Evolutionary conservation across 768 basidiomycete species (phyloP).

Genomic region (Pleurotus eryngii): DNA sequence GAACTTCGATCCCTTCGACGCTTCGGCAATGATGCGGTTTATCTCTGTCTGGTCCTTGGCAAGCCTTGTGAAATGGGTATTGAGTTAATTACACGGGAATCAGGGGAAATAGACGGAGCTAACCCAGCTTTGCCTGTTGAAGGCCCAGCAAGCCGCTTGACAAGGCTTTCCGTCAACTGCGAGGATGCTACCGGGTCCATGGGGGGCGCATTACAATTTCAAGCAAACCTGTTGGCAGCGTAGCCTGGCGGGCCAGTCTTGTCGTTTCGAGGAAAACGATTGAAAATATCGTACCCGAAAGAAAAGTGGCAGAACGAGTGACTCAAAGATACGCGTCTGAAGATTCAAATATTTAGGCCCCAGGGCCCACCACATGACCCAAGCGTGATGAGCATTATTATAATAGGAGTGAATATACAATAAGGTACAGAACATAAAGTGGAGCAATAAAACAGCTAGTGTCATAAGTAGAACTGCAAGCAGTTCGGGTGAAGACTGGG

Average conservation of each 20-base stretch:
- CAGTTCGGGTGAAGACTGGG: not conserved
- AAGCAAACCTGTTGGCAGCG: too few relatives aligned
- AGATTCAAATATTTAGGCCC: too few relatives aligned
- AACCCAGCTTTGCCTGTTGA: constrained; percentile 89
- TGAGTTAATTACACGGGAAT: not conserved
- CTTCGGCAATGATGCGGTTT: constrained; percentile 85
- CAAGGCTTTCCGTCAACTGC: constrained; percentile 65
- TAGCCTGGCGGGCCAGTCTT: too few relatives aligned
- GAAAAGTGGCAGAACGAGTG: too few relatives aligned
- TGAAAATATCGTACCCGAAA: too few relatives aligned
- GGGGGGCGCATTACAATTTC: too few relatives aligned
- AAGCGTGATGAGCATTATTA: too few relatives aligned
- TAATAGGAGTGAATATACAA: too few relatives aligned
- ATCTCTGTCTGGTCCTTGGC: constrained; percentile 80
- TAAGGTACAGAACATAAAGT: too few relatives aligned
- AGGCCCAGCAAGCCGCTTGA: constrained; percentile 81
- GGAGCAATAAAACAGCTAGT: not conserved
- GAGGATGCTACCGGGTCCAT: constrained; percentile 28
- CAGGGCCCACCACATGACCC: too few relatives aligned
- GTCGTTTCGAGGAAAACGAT: too few relatives aligned
- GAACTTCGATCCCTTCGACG: constrained; percentile 90
- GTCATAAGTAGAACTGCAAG: not conserved
- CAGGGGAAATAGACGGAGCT: constrained; percentile 18
- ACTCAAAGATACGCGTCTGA: too few relatives aligned
- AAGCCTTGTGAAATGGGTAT: constrained; percentile 38